Evolutionary conservation across 805 yeast species (phyloP).

Genomic region (Priceomyces melissophilus): DNA sequence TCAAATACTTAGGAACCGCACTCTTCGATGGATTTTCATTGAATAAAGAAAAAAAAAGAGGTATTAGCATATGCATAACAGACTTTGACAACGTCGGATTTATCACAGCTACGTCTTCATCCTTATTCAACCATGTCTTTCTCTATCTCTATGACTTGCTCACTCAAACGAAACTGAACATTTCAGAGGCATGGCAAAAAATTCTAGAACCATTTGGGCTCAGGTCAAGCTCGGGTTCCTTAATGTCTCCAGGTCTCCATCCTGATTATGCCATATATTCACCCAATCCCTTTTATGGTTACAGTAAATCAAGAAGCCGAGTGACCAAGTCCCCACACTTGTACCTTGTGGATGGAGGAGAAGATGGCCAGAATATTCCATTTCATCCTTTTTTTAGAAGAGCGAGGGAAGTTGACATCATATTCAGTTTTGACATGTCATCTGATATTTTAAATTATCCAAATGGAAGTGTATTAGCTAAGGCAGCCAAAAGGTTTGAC

Average conservation of each 20-base stretch:
- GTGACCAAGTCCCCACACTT: conserved; percentile 18
- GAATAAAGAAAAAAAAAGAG: conserved; percentile 16
- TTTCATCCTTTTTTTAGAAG: conserved; percentile 41
- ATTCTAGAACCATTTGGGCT: conserved; percentile 45
- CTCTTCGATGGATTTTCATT: conserved; percentile 42
- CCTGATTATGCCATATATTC: conserved; percentile 60
- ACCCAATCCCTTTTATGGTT: conserved; percentile 58
- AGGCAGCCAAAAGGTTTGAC: conserved; percentile 35
- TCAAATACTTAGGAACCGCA: conserved; percentile 51
- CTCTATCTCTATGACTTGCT: conserved; percentile 44
- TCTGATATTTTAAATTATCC: conserved; percentile 55
- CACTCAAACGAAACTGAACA: conserved; percentile 27
- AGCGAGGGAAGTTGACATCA: conserved; percentile 33
- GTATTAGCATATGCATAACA: conserved; percentile 38
- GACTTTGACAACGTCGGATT: conserved; percentile 61
- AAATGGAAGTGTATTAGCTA: conserved; percentile 51
- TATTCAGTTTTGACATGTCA: conserved; percentile 44
- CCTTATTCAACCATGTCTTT: conserved; percentile 55
- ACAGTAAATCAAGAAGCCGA: conserved; percentile 5
- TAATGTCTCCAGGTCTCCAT: conserved; percentile 30
- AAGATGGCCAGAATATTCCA: conserved; percentile 47
- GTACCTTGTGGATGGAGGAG: conserved; percentile 47
- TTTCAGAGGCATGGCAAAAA: conserved; percentile 31
- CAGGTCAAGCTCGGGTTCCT: conserved; percentile 21
- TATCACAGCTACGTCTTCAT: conserved; percentile 61